Conservation (phyloP, 192 early-diverging fungal genomes). For the Rhizophagus clarus region DNA sequence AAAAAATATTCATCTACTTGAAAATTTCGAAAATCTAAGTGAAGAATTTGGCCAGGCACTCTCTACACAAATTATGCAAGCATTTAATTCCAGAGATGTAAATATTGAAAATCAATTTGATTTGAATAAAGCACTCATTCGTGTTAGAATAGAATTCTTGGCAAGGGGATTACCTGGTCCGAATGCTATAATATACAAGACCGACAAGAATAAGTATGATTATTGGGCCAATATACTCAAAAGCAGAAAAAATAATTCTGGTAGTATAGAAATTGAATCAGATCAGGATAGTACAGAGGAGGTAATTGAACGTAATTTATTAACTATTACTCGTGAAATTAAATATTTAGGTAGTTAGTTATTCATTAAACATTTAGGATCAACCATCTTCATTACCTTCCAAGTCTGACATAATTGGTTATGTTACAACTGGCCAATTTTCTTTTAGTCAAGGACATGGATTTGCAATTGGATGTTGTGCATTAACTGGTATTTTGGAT, state of each 20-base stretch:
- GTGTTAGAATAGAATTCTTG: conserved; percentile 55
- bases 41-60: neutral
- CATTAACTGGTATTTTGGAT: conserved; percentile 49
- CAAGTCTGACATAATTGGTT: conserved; percentile 59
- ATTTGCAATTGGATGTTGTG: conserved; percentile 67
- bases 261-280: conserved; percentile 37
- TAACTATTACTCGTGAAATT: neutral
- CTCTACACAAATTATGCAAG: neutral
- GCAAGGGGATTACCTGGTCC: conserved; percentile 49
- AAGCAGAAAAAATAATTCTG: conserved; percentile 35
- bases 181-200: conserved; percentile 59
- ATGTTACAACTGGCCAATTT: conserved; percentile 70
- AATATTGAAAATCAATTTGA: neutral
- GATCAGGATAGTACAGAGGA: neutral
- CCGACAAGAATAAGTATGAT: conserved; percentile 47
- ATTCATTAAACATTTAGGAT: neutral
- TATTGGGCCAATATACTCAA: conserved; percentile 39
- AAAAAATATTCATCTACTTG: conserved; percentile 31
- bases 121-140: conserved; percentile 44
- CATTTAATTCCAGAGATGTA: neutral
- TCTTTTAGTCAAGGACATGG: conserved; percentile 64
- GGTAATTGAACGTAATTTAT: neutral
- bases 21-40: conserved; percentile 16
- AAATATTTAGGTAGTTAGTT: neutral
- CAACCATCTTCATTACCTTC: conserved; percentile 44